These are phyloP conservation scores for Neofusicoccum kwambonambiense DNA, from an alignment of 2,329 filamentous ascomycete species.

Conservation along the genomic window DNA sequence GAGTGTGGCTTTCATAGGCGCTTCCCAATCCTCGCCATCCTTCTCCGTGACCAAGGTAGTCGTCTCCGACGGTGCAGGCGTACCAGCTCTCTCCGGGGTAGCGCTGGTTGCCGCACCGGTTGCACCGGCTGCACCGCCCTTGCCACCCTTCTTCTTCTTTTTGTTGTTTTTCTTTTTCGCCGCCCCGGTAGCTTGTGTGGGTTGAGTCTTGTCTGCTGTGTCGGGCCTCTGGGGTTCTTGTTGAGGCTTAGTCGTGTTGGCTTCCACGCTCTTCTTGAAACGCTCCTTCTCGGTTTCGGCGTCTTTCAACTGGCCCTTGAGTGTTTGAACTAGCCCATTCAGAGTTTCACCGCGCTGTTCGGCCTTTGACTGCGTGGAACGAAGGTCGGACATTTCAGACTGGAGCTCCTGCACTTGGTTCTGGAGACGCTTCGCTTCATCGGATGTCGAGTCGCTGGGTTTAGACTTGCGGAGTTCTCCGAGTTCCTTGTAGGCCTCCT, in stretches of 20 bases:
- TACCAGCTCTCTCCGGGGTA: slow-evolving; percentile 24
- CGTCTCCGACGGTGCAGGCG: slow-evolving; percentile 27
- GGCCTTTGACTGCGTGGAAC: slow-evolving; percentile 35
- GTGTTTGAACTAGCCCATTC: slow-evolving; percentile 54
- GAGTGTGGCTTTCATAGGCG: slow-evolving; percentile 21
- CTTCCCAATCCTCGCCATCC: slow-evolving; percentile 23
- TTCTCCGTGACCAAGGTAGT: slow-evolving; percentile 23
- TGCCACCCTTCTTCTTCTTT: slow-evolving; percentile 79
- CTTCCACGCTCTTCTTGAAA: background rate
- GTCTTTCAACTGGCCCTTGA: slow-evolving; percentile 55
- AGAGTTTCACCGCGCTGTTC: slow-evolving; percentile 56
- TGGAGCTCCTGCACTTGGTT: slow-evolving; percentile 33
- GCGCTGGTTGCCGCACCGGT: slow-evolving; percentile 16
- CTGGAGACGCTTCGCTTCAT: slow-evolving; percentile 29
- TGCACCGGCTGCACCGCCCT: slow-evolving; percentile 29
- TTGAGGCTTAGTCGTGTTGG: slow-evolving; percentile 21
- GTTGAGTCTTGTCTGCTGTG: slow-evolving; percentile 68
- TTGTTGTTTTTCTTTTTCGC: slow-evolving; percentile 76
- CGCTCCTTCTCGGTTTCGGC: slow-evolving; percentile 49
- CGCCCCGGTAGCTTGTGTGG: slow-evolving; percentile 62
- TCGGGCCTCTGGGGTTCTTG: slow-evolving; percentile 18
- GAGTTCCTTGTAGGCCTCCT: slow-evolving; percentile 45
- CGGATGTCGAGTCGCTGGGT: slow-evolving; percentile 18
- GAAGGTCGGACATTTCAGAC: slow-evolving; percentile 30
- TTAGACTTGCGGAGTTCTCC: slow-evolving; percentile 47